Base-by-base conservation (phyloP, 768 basidiomycete genomes). In the Imleria badia region DNA sequence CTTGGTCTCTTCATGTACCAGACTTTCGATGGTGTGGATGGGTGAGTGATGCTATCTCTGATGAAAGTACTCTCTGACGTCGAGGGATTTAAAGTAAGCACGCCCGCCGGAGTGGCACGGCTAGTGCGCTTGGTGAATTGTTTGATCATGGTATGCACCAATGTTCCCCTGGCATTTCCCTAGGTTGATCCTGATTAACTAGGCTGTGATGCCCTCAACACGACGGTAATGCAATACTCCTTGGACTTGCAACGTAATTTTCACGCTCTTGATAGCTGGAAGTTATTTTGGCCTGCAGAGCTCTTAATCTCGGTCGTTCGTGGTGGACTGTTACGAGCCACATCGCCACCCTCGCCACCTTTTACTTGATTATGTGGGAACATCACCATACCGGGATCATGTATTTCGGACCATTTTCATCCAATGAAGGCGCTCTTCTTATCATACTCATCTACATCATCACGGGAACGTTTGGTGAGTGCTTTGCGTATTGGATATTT, bases 271-370 rank as follows among this genome's bases (percentile, higher is more conserved):
- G 41, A 9, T 64, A 95, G 92, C 81, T 99, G 23, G 96, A 94
- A 72, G 88, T 86, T 54, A 80, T 98, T 56, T 81, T 99, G 39
- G 81, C 83, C 7, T 77, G 85, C 9, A 83, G 89, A 26, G 95
- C 97, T 0, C 82, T 99, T 41, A 95, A 96, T 62, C 78, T 98
- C 20, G 93, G 91, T 13, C 79, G 94, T 19, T 94, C 92, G 0
- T 98, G 97, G 94, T 98, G 94, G 96, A 98, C 94, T 0, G 87
- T 98, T 2, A n/a, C n/a, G n/a, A n/a, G n/a, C n/a, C 26, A 83
- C 89, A 78, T 81, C 8, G 84, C 82, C 9, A 81, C 84, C 0
- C 74, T 87, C 19, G 82, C 81, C 35, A 88, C 81, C 68, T 89
- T 89, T 68, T 89, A 89, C 68, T 72, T 88, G 38, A 84, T 84